Evolutionary conservation across 2,329 filamentous ascomycete species (phyloP).

Genomic region (Botrytis squamosa): DNA sequence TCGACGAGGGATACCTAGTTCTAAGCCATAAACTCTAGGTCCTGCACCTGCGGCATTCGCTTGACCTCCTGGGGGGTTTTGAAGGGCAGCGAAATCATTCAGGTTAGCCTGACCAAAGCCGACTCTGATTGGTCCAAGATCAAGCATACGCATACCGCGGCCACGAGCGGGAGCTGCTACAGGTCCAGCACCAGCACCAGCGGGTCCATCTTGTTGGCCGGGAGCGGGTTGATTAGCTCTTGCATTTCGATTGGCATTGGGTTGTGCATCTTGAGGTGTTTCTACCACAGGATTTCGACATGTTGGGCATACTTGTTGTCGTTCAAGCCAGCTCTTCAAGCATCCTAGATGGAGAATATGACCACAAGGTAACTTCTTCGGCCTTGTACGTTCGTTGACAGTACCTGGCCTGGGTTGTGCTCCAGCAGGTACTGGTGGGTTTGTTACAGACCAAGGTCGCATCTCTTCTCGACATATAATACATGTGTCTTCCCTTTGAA

Average conservation of each 20-base stretch:
- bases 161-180: constrained; percentile 38
- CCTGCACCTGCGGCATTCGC: constrained; percentile 34
- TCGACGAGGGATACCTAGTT: constrained; percentile 38
- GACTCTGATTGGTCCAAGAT: constrained; percentile 71
- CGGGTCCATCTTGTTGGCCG: constrained; percentile 42
- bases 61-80: constrained; percentile 44
- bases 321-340: constrained; percentile 93
- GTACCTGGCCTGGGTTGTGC: constrained; percentile 35
- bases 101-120: constrained; percentile 68
- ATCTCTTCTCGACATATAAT: constrained; percentile 98
- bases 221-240: constrained; percentile 35
- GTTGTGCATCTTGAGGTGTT: constrained; percentile 36
- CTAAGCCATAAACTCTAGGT: constrained; percentile 39
- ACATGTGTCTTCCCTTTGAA: constrained; percentile 84
- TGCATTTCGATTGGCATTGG: constrained; percentile 25
- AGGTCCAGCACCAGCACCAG: constrained; percentile 39
- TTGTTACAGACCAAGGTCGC: constrained; percentile 66
- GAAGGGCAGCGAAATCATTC: constrained; percentile 64
- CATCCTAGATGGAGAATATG: constrained; percentile 95
- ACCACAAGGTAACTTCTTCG: constrained; percentile 95
- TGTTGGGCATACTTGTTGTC: constrained; percentile 95
- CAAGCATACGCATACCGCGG: constrained; percentile 59
- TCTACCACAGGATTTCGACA: constrained; percentile 80
- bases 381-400: constrained; percentile 78
- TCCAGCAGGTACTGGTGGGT: constrained; percentile 45